Percentiles rank a stretch among this genome's conserved stretches.
phyloP scores from a whole-genome alignment of 306 rosid genomes.

The Senna tora region DNA sequence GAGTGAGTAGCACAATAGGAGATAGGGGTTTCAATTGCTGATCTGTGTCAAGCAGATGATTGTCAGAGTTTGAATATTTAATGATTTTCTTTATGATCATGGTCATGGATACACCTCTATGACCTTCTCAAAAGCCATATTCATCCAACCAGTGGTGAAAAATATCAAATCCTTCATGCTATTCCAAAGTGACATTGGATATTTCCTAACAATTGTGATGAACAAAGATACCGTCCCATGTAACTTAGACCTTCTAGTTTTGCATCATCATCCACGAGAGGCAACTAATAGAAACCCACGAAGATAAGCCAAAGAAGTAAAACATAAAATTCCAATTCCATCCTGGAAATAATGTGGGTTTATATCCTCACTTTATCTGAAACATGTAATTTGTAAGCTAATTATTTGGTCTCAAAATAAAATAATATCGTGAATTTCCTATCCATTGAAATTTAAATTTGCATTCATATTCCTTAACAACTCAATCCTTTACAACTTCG shows the following conservation, averaged over 20 bases:
- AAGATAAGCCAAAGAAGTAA: neutral
- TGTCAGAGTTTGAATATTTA: too few relatives aligned
- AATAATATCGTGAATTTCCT: neutral
- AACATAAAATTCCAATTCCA: neutral
- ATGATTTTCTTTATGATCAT: neutral
- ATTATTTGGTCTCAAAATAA: neutral
- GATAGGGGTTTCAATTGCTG: too few relatives aligned
- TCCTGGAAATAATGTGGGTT: neutral
- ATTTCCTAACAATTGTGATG: neutral
- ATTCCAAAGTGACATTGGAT: neutral
- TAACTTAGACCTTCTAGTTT: neutral
- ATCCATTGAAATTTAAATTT: neutral
- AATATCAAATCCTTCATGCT: neutral
- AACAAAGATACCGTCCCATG: neutral
- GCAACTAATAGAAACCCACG: neutral
- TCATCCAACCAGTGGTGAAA: neutral
- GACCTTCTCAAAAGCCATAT: constrained; percentile 3
- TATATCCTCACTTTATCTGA: neutral
- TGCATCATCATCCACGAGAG: neutral
- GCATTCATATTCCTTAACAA: neutral
- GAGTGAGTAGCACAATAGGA: neutral
- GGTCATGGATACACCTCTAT: neutral
- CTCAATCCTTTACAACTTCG: neutral
- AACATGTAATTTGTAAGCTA: neutral
- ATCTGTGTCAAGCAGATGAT: too few relatives aligned